Conservation (phyloP, 352 stramenopile species). For the Peronospora farinosa region DNA sequence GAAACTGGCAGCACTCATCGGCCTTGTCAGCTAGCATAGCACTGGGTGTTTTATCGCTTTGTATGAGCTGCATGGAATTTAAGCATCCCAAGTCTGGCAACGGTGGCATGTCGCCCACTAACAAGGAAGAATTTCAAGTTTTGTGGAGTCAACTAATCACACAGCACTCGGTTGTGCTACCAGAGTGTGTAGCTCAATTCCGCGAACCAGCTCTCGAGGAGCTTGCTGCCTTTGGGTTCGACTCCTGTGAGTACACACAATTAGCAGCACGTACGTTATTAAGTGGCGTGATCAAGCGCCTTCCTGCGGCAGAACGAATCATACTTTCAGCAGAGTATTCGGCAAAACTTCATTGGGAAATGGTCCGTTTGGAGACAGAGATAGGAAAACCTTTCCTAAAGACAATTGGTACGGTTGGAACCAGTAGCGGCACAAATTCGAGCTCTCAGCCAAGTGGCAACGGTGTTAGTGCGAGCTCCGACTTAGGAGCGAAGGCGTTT, state of each 20-base stretch:
- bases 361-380: conserved; percentile 63
- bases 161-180: conserved; percentile 73
- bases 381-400: conserved; percentile 33
- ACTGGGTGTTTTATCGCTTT: conserved; percentile 64
- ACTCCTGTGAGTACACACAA: conserved; percentile 70
- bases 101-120: conserved; percentile 21
- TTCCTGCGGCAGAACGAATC: conserved; percentile 37
- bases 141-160: conserved; percentile 85
- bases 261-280: conserved; percentile 63
- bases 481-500: conserved; percentile 26
- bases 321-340: conserved; percentile 67
- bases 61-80: conserved; percentile 82
- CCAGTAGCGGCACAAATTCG: conserved; percentile 9
- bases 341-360: conserved; percentile 73
- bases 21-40: conserved; percentile 59
- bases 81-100: conserved; percentile 39
- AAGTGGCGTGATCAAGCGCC: conserved; percentile 70
- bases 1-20: conserved; percentile 74
- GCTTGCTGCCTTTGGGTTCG: conserved; percentile 69
- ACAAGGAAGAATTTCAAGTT: conserved; percentile 81
- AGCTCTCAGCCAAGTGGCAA: conserved; percentile 15
- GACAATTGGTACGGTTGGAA: conserved; percentile 14
- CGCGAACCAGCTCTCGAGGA: conserved; percentile 66
- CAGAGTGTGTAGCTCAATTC: conserved; percentile 62
- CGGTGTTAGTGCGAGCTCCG: neutral